Conservation (phyloP, 2,329 filamentous ascomycete species). For the Fusarium sp. region DNA sequence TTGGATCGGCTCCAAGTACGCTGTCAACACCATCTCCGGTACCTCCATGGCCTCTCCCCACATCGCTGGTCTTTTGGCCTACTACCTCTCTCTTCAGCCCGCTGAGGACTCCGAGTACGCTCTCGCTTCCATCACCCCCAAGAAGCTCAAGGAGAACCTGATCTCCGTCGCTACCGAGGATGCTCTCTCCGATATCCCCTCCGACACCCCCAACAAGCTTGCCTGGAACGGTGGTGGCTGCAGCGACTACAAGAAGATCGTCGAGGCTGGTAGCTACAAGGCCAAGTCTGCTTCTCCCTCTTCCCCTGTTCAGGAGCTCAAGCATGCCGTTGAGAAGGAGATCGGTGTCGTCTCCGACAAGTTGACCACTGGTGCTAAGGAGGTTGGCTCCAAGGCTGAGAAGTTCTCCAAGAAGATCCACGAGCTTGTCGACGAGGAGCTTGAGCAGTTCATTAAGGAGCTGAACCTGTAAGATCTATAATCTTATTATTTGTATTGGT, state of each 20-base stretch:
- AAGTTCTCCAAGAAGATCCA: constrained; percentile 74
- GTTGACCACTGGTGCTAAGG: constrained; percentile 67
- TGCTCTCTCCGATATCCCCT: constrained; percentile 84
- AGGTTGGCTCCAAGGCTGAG: constrained; percentile 68
- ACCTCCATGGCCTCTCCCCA: constrained; percentile 99
- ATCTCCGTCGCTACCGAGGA: constrained; percentile 85
- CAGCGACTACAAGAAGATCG: constrained; percentile 89
- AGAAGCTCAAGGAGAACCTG: constrained; percentile 92
- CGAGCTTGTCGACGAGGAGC: constrained; percentile 71
- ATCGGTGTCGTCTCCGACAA: constrained; percentile 71
- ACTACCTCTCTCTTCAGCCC: constrained; percentile 97
- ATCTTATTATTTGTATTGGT: constrained; percentile 43
- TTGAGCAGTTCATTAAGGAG: constrained; percentile 71
- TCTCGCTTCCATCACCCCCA: constrained; percentile 88
- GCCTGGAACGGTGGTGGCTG: constrained; percentile 99
- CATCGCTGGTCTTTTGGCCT: constrained; percentile 95
- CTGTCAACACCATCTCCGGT: constrained; percentile 98
- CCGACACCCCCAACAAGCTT: constrained; percentile 91
- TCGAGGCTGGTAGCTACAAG: constrained; percentile 79
- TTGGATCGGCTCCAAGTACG: constrained; percentile 97
- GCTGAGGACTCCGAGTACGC: constrained; percentile 90
- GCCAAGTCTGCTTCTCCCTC: constrained; percentile 60
- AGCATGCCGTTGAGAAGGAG: constrained; percentile 71
- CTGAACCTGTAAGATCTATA: constrained; percentile 55
- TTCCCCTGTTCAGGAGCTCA: constrained; percentile 68